Evolutionary conservation across 768 basidiomycete genomes (phyloP).

Genomic region (Suillus lakei): DNA sequence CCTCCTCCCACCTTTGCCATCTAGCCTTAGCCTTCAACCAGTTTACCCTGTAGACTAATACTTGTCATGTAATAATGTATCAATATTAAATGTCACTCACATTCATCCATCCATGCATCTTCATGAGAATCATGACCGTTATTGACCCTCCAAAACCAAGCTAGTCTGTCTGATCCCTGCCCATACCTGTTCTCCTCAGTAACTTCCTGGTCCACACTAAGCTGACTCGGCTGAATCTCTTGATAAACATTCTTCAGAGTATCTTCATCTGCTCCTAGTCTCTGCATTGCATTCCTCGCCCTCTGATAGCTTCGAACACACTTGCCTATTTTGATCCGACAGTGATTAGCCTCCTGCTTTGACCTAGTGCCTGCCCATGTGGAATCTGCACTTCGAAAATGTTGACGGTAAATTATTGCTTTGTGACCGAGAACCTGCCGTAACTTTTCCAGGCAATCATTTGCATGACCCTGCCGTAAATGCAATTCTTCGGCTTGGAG

Average conservation of each 20-base stretch:
- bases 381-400: slow-evolving; percentile 6
- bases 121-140: too few relatives aligned
- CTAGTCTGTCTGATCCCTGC: too few relatives aligned
- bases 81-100: too few relatives aligned
- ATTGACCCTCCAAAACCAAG: too few relatives aligned
- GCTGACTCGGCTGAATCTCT: neutral
- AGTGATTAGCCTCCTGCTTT: slow-evolving; percentile 1
- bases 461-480: slow-evolving; percentile 4
- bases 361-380: slow-evolving; percentile 3
- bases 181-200: too few relatives aligned
- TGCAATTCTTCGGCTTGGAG: slow-evolving; percentile 3
- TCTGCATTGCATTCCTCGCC: neutral
- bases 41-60: slow-evolving; percentile 7
- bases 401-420: slow-evolving; percentile 7
- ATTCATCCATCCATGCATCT: too few relatives aligned
- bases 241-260: neutral
- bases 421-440: slow-evolving; percentile 3
- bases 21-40: slow-evolving; percentile 21
- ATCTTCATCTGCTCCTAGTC: neutral
- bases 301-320: slow-evolving; percentile 6
- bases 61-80: too few relatives aligned
- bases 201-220: too few relatives aligned
- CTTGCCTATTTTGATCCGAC: too few relatives aligned
- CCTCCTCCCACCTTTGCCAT: slow-evolving; percentile 23
- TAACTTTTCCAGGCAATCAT: slow-evolving; percentile 9